Conservation (phyloP, 1,284 basidiomycete genomes). For the Ustilago crameri region DNA sequence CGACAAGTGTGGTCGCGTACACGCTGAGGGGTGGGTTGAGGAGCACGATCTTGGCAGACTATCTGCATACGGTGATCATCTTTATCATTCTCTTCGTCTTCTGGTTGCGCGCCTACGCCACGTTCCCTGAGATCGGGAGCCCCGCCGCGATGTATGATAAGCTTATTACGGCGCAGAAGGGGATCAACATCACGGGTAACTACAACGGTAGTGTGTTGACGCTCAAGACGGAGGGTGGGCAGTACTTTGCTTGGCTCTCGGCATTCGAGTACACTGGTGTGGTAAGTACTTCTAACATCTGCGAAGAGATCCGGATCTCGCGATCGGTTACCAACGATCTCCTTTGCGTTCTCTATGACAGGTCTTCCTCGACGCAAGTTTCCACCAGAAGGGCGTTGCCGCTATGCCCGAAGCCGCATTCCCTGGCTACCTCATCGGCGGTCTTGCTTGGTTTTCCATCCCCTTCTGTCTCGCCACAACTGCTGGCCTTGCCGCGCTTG, state of each 20-base stretch:
- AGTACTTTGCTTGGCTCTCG: constrained; percentile 53
- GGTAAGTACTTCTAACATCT: constrained; percentile 1
- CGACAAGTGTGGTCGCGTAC: constrained; percentile 57
- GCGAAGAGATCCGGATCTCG: too few species aligned
- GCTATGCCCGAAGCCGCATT: constrained; percentile 55
- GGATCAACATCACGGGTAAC: constrained; percentile 44
- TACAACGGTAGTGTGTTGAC: constrained; percentile 49
- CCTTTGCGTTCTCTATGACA: too few species aligned
- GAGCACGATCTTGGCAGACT: constrained; percentile 56
- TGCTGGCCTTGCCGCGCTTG: constrained; percentile 56
- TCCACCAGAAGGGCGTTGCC: constrained; percentile 61
- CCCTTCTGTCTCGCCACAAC: constrained; percentile 60
- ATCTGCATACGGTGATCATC: constrained; percentile 62
- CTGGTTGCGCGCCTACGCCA: constrained; percentile 54
- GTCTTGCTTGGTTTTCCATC: constrained; percentile 58
- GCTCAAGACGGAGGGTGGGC: constrained; percentile 54
- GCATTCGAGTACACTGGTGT: constrained; percentile 60
- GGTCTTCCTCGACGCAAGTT: constrained; percentile 50
- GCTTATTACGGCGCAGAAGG: constrained; percentile 25
- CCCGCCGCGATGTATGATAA: constrained; percentile 55
- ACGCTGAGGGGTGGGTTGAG: constrained; percentile 57
- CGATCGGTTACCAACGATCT: too few species aligned
- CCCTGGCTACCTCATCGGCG: constrained; percentile 60
- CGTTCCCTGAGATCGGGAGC: constrained; percentile 52
- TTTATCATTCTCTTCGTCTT: constrained; percentile 60